A percentile compares a stretch with the other conserved stretches of the same genome.
Conservation (phyloP, 352 stramenopile species). For the Nothophytophthora sp. region DNA sequence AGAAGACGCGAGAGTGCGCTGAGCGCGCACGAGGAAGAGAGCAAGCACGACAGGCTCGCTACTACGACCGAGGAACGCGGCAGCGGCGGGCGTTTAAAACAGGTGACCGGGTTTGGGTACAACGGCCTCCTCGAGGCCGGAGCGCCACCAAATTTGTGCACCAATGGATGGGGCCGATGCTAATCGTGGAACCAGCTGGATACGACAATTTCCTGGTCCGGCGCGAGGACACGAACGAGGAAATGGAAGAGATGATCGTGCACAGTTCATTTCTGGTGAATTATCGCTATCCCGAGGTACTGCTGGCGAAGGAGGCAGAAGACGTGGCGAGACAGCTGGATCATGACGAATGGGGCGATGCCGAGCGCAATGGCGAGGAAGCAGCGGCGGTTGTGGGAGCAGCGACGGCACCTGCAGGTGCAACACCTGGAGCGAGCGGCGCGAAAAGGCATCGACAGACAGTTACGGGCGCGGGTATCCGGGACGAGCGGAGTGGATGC, state of each 20-base stretch:
- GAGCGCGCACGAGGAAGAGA: not conserved
- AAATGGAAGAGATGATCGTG: not conserved
- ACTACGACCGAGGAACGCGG: not conserved
- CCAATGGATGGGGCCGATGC: not conserved
- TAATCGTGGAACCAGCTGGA: not conserved
- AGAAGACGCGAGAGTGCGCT: not conserved
- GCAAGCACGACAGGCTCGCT: not conserved
- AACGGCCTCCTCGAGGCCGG: not conserved
- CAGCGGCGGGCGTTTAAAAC: not conserved
- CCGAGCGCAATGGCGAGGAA: not conserved
- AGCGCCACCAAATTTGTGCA: slow-evolving; percentile 5
- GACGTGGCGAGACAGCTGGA: not conserved
- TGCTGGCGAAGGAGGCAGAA: not conserved
- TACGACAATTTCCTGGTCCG: not conserved
- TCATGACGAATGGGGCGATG: not conserved
- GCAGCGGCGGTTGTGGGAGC: not conserved
- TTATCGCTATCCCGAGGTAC: not conserved
- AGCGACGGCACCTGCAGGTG: not conserved
- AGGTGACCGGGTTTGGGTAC: not conserved
- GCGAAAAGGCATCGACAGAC: too few relatives aligned
- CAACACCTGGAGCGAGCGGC: not conserved
- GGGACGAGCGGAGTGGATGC: not conserved
- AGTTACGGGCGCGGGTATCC: not conserved
- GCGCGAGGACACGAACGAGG: not conserved
- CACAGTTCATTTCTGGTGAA: slow-evolving; percentile 1